Base-by-base conservation (phyloP, 345 rosid species). In the Clausena lansium region DNA sequence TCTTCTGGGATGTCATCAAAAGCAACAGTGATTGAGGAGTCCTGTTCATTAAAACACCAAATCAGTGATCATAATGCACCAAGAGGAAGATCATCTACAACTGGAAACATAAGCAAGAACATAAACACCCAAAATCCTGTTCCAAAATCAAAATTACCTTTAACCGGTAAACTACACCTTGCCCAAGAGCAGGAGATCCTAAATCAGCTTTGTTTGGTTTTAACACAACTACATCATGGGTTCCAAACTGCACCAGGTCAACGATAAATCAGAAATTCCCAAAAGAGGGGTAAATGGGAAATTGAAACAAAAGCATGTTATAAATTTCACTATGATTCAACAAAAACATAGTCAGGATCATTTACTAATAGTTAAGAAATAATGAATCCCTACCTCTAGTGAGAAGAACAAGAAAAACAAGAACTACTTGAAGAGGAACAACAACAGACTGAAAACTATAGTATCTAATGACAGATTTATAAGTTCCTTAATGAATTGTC, bases 1-100 rank as follows among this genome's bases (percentile, higher is more conserved):
- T 96, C 98, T 73, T 96, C 98, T 9, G 97, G 99, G 25, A 96
- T 54, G 81, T 94, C 99, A 78, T 92, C 97, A 55, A 94, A 96
- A 14, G 93, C 98, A 78, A 91, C 94, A 0, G 91, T 94, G 67
- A 94, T 94, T 7, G 99, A 94, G 60, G 95, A 86, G 79, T 96
- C 99, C 90, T 91, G 82, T 66, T 59, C 71, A 61, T 62, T 22
- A 30, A 67, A 30, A 80, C 66, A 60, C 39, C 10, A 62, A 36
- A 68, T 52, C 60, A 54, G 27, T 4, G 22, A 50, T 50, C 55
- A 50, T 38, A 64, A 67, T 14, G 67, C 82, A 61, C 67, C 65
- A 70, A 28, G 35, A 64, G 47, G 36, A 55, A 36, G 25, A 76
- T 57, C 57, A 65, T 64, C 19, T 71, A 73, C 65, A 47, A 65